Conservation (phyloP, 2,329 filamentous ascomycete genomes). For the Fulvia fulva region DNA sequence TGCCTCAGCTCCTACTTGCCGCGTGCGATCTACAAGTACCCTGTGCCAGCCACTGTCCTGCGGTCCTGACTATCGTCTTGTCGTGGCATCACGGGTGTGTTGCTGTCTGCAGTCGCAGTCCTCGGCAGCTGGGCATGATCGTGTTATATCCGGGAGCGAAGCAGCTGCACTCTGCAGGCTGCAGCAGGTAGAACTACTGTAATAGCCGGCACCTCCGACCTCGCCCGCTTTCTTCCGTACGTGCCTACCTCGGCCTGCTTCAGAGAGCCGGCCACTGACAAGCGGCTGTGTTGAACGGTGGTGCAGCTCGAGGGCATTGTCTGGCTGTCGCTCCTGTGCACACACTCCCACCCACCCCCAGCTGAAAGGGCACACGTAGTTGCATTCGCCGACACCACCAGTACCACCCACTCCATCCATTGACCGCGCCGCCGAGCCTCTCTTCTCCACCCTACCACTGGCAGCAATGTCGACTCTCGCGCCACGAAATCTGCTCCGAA, state of each 20-base stretch:
- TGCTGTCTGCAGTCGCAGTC: too few relatives aligned
- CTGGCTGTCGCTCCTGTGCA: too few relatives aligned
- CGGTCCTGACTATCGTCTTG: too few relatives aligned
- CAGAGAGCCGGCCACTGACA: background rate
- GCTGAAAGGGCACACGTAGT: background rate
- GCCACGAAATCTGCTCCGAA: slow-evolving; percentile 37
- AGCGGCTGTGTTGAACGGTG: background rate
- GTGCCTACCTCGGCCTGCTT: too few relatives aligned
- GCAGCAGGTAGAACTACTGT: too few relatives aligned
- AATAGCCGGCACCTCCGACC: background rate
- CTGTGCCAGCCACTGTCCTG: too few relatives aligned
- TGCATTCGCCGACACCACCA: background rate
- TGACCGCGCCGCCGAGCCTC: too few relatives aligned
- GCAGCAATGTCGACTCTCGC: slow-evolving; percentile 33
- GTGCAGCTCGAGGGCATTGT: background rate
- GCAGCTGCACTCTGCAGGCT: too few relatives aligned
- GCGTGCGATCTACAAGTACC: too few relatives aligned
- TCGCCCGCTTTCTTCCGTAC: background rate
- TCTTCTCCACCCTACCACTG: background rate
- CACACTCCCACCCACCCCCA: background rate
- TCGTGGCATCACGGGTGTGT: too few relatives aligned
- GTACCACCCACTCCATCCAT: background rate
- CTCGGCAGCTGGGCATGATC: background rate
- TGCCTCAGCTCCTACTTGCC: too few relatives aligned
- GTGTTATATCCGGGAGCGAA: background rate